Base-by-base conservation (phyloP, 2,329 filamentous ascomycete genomes). In the Cladorrhinum sp. region DNA sequence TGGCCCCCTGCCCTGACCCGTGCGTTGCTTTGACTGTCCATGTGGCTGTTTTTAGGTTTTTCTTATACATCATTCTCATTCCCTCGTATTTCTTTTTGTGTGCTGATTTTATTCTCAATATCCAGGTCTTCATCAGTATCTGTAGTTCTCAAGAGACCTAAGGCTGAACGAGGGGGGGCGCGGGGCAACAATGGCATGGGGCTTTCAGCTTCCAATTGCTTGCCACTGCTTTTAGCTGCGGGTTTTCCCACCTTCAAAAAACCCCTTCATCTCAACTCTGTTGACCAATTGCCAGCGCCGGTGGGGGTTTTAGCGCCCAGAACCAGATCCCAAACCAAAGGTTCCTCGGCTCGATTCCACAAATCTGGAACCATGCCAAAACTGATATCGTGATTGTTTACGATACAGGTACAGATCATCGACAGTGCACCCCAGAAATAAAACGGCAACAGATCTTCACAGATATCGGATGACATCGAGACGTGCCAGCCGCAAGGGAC, bases 1-100 rank as follows among this genome's bases (percentile, higher is more conserved):
- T 51, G 57, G 60, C 61, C 65, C 60, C 63, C 65, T 67, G 58
- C 55, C 57, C 52, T 53, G 59, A 60, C 64, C 56, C 56, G 60
- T 39, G 24, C 36, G 36, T 10, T 30, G 53, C 6, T 42, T 23
- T 60, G 55, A 59, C 51, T 48, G 12, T 36, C 42, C 23, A n/a
- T 49, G 39, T 54, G 46, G n/a, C 48, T 46, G 51, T 54, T 54
- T 52, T 52, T 52, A 52, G 50, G 36, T 14, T n/a, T 42, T n/a
- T 3, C 10, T 8, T 42, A n/a, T 46, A 46, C 18, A 18, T 46
- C n/a, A 46, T 46, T 46, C 42, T 21, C 18, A 28, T 46, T 46
- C n/a, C n/a, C n/a, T 46, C n/a, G n/a, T 8, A 21, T 18, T 46
- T 18, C 18, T 20, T 42, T 5, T 42, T 14, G 36, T 30, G 26